phyloP scores from a whole-genome alignment of 495 filamentous ascomycete genomes.

The Penicillium cataractarum region DNA sequence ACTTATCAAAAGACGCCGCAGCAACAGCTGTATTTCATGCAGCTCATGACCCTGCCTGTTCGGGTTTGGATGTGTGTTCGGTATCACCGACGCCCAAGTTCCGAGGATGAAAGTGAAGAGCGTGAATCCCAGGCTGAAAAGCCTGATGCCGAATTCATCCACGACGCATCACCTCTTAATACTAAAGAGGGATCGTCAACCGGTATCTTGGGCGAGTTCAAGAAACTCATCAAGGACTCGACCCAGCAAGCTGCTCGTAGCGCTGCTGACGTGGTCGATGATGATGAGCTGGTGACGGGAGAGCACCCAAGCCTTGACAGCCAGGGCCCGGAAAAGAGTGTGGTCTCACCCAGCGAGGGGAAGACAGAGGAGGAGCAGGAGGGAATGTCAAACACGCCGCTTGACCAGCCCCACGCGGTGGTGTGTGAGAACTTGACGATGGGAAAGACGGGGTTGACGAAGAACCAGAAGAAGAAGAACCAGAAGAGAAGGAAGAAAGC shows the following conservation, averaged over 20 bases:
- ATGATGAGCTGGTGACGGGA: background rate
- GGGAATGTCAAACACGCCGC: background rate
- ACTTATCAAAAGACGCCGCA: background rate
- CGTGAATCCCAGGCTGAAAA: background rate
- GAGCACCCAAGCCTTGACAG: background rate
- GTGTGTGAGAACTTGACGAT: background rate
- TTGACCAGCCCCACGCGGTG: background rate
- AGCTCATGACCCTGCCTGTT: constrained; percentile 15
- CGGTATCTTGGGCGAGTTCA: background rate
- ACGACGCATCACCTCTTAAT: background rate
- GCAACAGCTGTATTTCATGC: constrained; percentile 6
- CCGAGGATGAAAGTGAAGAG: background rate
- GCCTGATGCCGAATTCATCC: background rate
- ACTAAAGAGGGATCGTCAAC: background rate
- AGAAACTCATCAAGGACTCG: background rate
- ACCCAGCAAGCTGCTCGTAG: background rate
- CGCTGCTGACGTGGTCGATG: background rate
- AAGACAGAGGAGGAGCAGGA: background rate
- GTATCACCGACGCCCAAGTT: background rate
- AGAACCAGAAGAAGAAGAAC: background rate
- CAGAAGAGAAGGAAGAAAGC: background rate
- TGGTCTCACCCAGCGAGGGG: background rate
- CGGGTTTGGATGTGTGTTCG: constrained; percentile 17
- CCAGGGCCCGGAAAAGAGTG: background rate
- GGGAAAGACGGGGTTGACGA: background rate